phyloP scores from a whole-genome alignment of 1,284 basidiomycete species.

The Pholiota adiposa region DNA sequence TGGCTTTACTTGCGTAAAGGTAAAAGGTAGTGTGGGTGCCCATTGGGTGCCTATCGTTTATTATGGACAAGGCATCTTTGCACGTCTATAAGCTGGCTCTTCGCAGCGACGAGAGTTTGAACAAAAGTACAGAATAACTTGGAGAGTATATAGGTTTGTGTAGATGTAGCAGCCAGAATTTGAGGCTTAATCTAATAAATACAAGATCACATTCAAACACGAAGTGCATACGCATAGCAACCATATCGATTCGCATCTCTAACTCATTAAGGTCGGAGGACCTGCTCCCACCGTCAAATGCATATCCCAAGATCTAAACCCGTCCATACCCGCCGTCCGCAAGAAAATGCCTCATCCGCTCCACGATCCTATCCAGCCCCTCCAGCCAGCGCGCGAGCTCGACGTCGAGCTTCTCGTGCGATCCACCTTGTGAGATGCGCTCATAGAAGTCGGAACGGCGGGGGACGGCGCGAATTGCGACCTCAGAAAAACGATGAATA shows the following conservation, averaged over 20 bases:
- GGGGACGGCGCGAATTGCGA: slow-evolving; percentile 94
- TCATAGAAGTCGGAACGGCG: slow-evolving; percentile 86
- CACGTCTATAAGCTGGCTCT: not conserved
- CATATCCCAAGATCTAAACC: slow-evolving; percentile 46
- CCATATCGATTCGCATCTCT: no score
- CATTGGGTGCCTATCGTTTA: not conserved
- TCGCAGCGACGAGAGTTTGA: no score
- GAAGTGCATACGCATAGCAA: no score
- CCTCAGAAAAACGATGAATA: slow-evolving; percentile 46
- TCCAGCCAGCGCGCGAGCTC: slow-evolving; percentile 84
- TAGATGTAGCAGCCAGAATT: no score
- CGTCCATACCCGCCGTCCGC: slow-evolving; percentile 68
- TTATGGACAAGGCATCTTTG: not conserved
- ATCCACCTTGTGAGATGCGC: slow-evolving; percentile 84
- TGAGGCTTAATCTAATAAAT: no score
- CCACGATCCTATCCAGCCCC: slow-evolving; percentile 76
- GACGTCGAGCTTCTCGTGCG: slow-evolving; percentile 71
- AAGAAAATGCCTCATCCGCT: slow-evolving; percentile 67
- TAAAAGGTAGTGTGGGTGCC: not conserved
- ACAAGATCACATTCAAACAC: no score
- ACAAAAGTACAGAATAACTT: not conserved
- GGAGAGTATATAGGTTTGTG: not conserved
- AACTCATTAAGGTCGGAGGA: no score
- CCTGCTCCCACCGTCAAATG: not conserved
- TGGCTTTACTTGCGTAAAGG: not conserved